A percentile compares a stretch with the other conserved stretches of the same genome.
Conservation (phyloP, 2,329 filamentous ascomycete species). For the Hypoxylon sp. region DNA sequence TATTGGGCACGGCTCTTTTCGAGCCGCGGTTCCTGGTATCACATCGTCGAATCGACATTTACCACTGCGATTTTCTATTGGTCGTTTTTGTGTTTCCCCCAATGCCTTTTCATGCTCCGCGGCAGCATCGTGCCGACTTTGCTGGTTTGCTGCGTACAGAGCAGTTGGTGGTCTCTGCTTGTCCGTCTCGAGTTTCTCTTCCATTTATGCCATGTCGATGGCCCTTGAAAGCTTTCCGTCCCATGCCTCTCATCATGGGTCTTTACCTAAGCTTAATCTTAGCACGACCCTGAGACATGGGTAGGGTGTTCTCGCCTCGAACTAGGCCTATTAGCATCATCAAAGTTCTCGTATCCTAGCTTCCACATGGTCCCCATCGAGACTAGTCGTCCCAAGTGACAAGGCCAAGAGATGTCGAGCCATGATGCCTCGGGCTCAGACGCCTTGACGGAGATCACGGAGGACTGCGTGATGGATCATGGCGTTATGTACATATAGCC, state of each 20-base stretch:
- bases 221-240: conserved; percentile 21
- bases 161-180: conserved; percentile 11
- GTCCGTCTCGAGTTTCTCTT: conserved; percentile 34
- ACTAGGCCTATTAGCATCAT: conserved; percentile 5
- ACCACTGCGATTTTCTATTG: conserved; percentile 23
- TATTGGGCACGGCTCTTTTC: conserved; percentile 35
- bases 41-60: conserved; percentile 30
- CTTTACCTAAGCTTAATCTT: conserved; percentile 13
- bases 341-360: conserved; percentile 6
- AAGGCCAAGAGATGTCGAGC: conserved; percentile 32
- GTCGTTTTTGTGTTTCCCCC: conserved; percentile 13
- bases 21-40: conserved; percentile 41
- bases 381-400: conserved; percentile 10
- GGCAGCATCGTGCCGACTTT: conserved; percentile 31
- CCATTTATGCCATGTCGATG: conserved; percentile 1
- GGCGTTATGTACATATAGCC: conserved; percentile 41
- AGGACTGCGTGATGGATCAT: conserved; percentile 30
- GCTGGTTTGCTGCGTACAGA: conserved; percentile 4
- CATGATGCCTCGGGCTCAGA: conserved; percentile 31
- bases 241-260: conserved; percentile 17
- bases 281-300: conserved; percentile 21
- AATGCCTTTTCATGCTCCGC: conserved; percentile 25
- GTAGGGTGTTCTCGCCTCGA: conserved; percentile 22
- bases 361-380: background rate
- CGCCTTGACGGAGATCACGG: conserved; percentile 33